A percentile compares a stretch with the other conserved stretches of the same genome.
Evolutionary conservation across 163 green algal species (phyloP).

Genomic region (Volvox carteri): DNA sequence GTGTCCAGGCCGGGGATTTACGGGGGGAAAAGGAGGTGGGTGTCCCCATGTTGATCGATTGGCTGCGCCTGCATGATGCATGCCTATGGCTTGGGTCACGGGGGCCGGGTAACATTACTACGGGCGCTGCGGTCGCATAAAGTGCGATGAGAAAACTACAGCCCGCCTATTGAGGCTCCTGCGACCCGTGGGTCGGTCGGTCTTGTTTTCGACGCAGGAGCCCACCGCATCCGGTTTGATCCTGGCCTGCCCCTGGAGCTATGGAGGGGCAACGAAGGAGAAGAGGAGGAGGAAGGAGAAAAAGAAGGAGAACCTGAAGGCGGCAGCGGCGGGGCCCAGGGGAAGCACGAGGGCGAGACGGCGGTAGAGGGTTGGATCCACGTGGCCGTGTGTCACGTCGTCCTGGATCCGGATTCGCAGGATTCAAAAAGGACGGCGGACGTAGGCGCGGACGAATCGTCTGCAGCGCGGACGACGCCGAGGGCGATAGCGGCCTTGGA

Average conservation of each 20-base stretch:
- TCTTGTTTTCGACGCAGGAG: neutral
- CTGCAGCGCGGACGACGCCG: neutral
- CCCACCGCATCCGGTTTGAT: neutral
- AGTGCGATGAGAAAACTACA: neutral
- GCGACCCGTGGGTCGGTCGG: neutral
- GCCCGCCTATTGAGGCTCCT: neutral
- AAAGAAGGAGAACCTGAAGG: neutral
- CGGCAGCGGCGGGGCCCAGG: neutral
- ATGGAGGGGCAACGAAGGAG: neutral
- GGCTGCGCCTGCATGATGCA: neutral
- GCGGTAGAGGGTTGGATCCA: neutral
- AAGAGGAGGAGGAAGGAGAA: neutral
- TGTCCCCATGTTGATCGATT: neutral
- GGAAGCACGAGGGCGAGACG: neutral
- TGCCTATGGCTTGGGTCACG: neutral
- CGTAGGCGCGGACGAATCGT: neutral
- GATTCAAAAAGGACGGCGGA: neutral
- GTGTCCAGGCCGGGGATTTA: no score
- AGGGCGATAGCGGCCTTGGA: neutral
- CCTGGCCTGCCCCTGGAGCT: neutral
- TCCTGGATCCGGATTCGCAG: neutral
- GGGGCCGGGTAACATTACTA: neutral
- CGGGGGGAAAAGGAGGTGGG: neutral
- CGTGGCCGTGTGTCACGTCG: conserved; percentile 32
- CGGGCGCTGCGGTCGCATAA: neutral